phyloP scores from a whole-genome alignment of 2,329 filamentous ascomycete species.

The Ophiostoma montium region DNA sequence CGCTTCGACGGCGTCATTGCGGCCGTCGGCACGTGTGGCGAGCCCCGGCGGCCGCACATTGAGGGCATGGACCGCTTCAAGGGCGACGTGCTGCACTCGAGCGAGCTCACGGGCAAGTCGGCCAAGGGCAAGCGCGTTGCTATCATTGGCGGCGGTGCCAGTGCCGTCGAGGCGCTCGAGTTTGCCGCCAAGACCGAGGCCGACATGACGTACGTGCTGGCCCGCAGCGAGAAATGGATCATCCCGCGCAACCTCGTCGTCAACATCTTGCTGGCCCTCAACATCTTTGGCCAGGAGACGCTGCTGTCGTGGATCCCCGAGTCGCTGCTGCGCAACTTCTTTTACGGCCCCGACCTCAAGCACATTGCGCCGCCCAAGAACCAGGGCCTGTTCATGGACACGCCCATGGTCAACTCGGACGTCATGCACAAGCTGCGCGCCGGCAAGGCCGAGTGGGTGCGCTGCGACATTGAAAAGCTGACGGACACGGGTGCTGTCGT shows the following conservation, averaged over 20 bases:
- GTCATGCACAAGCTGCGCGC: slow-evolving; percentile 61
- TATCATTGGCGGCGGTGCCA: slow-evolving; percentile 67
- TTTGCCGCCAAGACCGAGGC: slow-evolving; percentile 57
- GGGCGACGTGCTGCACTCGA: slow-evolving; percentile 62
- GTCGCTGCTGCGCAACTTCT: slow-evolving; percentile 57
- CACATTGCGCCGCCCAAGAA: slow-evolving; percentile 58
- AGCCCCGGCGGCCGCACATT: slow-evolving; percentile 55
- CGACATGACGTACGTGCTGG: slow-evolving; percentile 55
- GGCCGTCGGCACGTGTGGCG: slow-evolving; percentile 68
- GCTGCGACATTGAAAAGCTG: slow-evolving; percentile 62
- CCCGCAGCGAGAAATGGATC: slow-evolving; percentile 75
- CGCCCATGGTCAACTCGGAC: slow-evolving; percentile 76
- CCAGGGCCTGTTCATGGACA: slow-evolving; percentile 68
- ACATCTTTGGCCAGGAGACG: slow-evolving; percentile 68
- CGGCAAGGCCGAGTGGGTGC: slow-evolving; percentile 63
- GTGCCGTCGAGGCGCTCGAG: slow-evolving; percentile 69
- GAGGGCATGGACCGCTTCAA: slow-evolving; percentile 58
- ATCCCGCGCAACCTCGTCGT: slow-evolving; percentile 68
- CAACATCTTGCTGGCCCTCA: slow-evolving; percentile 59
- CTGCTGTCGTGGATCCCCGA: slow-evolving; percentile 67
- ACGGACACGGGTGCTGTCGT: slow-evolving; percentile 51
- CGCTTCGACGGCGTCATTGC: slow-evolving; percentile 67
- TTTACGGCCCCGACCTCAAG: slow-evolving; percentile 61
- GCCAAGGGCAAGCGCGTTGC: slow-evolving; percentile 62
- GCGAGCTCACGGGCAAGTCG: slow-evolving; percentile 54